Base-by-base conservation (phyloP, 1,284 basidiomycete genomes). In the Ustilago shanxiensis region DNA sequence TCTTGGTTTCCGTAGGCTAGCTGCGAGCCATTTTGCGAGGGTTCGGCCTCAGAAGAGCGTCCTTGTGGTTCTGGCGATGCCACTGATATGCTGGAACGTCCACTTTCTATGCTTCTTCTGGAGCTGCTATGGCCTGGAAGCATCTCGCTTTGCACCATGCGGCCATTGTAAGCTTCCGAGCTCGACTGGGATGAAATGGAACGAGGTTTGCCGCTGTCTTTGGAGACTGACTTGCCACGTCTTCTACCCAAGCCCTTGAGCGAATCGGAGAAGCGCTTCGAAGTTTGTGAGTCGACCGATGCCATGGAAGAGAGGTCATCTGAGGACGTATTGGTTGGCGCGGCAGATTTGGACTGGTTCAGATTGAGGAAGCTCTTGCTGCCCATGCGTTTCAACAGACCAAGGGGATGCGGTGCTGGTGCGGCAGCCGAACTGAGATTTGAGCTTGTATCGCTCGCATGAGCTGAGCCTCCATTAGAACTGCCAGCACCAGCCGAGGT, bases 361-460 rank as follows among this genome's bases (percentile, higher is more conserved):
- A 70, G 39, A 26, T 69, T 75, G 39, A 79, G 66, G 39, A 76
- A 69, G 50, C 66, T 72, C 41, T 59, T 70, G 59, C 77, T 79
- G n/a, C 72, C 68, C 59, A 76, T 76, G 28, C 72, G 72, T 1
- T 72, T 65, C 28, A 79, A 55, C 9, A 75, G 52, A 18, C 73
- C 68, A n/a, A 60, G 71, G 14, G 65, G 47, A 4, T 51, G 61
- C 13, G 55, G 55, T n/a, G 41, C 31, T 20, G 53, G 29, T n/a
- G 33, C 9, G 2, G 66, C 24, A 35, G 47, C 41, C 24, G 44
- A 16, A 14, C 47, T 3, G 58, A 63, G 5, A 49, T 31, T 7
- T 10, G 54, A 41, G 9, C 26, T 39, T 10, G 44, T 10, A 1
- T 55, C 33, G 18, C 55, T 49, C 1, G 2, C 9, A 16, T 50